Base-by-base conservation (phyloP, 306 rosid genomes). In the Prunus davidiana region DNA sequence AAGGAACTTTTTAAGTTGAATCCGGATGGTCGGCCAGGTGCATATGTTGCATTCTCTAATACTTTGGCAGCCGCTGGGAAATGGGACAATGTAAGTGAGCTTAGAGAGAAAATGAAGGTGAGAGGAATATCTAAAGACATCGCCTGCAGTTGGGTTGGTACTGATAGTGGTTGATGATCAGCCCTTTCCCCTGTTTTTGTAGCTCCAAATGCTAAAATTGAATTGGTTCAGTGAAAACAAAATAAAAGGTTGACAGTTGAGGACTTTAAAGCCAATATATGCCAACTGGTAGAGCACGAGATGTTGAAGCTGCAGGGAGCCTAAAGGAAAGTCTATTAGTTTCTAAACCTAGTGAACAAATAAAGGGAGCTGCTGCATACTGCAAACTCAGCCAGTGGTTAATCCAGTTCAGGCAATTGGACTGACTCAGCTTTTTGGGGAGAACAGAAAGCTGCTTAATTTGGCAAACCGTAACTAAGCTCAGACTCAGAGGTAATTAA, bases 11-110 rank as follows among this genome's bases (percentile, higher is more conserved):
- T 93, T 79, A 91, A 83, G 86, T 68, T 90, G 83, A 91, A 88
- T 55, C 82, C 87, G 6, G 47, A 80, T 55, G 79, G 77, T 72
- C 82, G 94, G 60, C 97, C 97, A 0, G 97, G 98, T 73, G 98
- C 97, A 46, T 93, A 88, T 82, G 86, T 91, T 81, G 87, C 96
- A 70, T 79, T 95, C 15, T 92, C 97, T 16, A 95, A 90, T 84
- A 88, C 96, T 75, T 87, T 90, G 76, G 97, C 98, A 41, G 96
- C 79, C 60, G 93, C 97, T 61, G 97, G 90, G 65, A 87, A 90
- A 82, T 95, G 98, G 98, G 95, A 92, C 63, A 73, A 84, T 81
- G 98, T 92, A 22, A 90, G 87, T 73, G 98, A 90, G 60, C 87
- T 94, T 69, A 90, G 98, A 78, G 93, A 94, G 80, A 66, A 58